Evolutionary conservation across 805 yeast genomes (phyloP), one percentile per base, ranked within the genome.

Genomic region (Saccharomycopsis selenospora): DNA sequence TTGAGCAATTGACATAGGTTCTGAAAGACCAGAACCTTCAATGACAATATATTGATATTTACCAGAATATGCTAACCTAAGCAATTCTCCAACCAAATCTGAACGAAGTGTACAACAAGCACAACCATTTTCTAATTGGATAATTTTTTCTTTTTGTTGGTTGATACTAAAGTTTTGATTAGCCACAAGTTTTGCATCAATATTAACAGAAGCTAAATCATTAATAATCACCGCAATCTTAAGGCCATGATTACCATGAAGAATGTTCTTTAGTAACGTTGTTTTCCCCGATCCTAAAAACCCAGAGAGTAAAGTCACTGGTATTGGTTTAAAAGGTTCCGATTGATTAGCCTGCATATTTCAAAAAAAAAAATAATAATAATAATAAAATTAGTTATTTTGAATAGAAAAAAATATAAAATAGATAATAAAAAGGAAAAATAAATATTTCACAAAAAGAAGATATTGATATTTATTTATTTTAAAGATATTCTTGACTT

Each of bases 1-100:
- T 54, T 72, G 75, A 0, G 77, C 77, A 14, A 72, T 74, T 54
- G 71, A 75, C 74, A 70, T 69, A 25, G 76, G 76, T 55, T 72
- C 77, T 18, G 72, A 66, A 23, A 72, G 68, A 25, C 76, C 76
- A 3, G 76, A 69, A 5, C 71, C 65, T 55, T 72, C 77, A 36
- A 72, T 72, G 6, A 72, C 60, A 40, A 72, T 67, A 52, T 72
- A 71, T 40, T 72, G 66, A 42, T 66, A 69, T 28, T 61, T 62
- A 8, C 66, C 67, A 6, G 57, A 49, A 25, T 59, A 60, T 14
- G 70, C 70, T 14, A 72, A 55, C 2, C 55, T 44, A 3, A 68
- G 66, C 48, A 72, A 58, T 51, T 72, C 76, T 43, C 70, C 75
- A 14, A 72, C 56, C 45, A 72, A 56, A 54, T 72, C 76, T 5